Evolutionary conservation across 257 asterid species (phyloP).

Genomic region (Lantana camara): DNA sequence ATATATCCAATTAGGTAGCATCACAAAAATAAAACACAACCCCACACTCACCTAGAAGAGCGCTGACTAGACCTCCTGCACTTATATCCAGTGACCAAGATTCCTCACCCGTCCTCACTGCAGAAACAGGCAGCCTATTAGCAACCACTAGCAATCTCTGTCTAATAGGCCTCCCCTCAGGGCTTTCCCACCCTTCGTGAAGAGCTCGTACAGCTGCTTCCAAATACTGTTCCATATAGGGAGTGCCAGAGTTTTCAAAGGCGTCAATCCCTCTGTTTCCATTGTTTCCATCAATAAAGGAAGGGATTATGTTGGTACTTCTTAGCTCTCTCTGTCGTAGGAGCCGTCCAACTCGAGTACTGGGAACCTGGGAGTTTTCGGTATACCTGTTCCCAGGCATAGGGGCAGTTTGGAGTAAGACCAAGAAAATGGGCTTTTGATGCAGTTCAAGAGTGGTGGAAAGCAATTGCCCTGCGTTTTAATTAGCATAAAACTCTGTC

Average conservation of each 20-base stretch:
- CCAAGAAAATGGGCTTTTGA: slow-evolving; percentile 40
- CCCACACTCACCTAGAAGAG: slow-evolving; percentile 80
- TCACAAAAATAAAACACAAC: neutral
- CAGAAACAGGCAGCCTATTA: slow-evolving; percentile 95
- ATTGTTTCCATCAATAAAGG: slow-evolving; percentile 50
- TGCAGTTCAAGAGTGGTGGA: slow-evolving; percentile 42
- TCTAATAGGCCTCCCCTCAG: slow-evolving; percentile 53
- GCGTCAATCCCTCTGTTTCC: slow-evolving; percentile 43
- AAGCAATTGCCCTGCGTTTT: slow-evolving; percentile 67
- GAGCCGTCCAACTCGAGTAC: slow-evolving; percentile 64
- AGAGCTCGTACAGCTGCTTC: slow-evolving; percentile 64
- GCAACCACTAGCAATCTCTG: slow-evolving; percentile 97
- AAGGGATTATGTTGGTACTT: slow-evolving; percentile 48
- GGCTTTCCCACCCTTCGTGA: slow-evolving; percentile 63
- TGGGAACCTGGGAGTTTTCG: slow-evolving; percentile 45
- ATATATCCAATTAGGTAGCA: too few species aligned
- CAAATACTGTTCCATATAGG: slow-evolving; percentile 54
- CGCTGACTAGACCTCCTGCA: slow-evolving; percentile 98
- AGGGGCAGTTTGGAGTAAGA: slow-evolving; percentile 38
- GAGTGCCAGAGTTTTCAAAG: slow-evolving; percentile 41
- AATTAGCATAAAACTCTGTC: slow-evolving; percentile 35
- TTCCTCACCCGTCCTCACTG: slow-evolving; percentile 85
- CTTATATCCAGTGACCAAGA: slow-evolving; percentile 96
- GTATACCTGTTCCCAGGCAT: slow-evolving; percentile 94
- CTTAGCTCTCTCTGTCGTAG: slow-evolving; percentile 69